phyloP scores from a whole-genome alignment of 257 asterid genomes.

The Buddleja alternifolia region DNA sequence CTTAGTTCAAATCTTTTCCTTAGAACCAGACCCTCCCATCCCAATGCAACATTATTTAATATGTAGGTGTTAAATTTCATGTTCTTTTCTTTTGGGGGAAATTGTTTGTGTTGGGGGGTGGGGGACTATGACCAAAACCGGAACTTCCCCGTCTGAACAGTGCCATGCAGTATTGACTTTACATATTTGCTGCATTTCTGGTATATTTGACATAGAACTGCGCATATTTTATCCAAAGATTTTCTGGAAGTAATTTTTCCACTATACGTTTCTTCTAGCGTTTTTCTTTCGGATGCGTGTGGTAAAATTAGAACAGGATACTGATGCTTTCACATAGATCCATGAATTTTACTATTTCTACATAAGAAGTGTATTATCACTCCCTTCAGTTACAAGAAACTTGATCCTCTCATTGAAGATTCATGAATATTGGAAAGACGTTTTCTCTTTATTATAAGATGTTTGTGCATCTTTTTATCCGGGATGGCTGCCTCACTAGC shows the following conservation, averaged over 20 bases:
- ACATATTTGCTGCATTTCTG: neutral
- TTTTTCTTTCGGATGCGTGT: no score
- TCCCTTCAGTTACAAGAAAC: neutral
- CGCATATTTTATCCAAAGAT: neutral
- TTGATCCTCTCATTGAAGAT: constrained; percentile 17
- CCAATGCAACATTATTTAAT: no score
- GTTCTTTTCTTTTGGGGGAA: no score
- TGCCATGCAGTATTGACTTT: constrained; percentile 1
- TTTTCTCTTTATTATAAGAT: constrained; percentile 14
- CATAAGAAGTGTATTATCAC: constrained; percentile 10
- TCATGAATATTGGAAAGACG: constrained; percentile 18
- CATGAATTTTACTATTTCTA: neutral
- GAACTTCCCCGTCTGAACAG: no score
- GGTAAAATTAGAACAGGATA: neutral
- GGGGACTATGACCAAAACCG: no score
- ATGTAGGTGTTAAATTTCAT: no score
- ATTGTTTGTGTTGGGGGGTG: no score
- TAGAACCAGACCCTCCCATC: no score
- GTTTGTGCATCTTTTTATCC: constrained; percentile 23
- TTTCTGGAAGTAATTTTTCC: neutral
- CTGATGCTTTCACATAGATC: neutral
- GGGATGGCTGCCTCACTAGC: constrained; percentile 55
- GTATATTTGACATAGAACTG: neutral
- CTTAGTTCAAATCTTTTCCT: no score
- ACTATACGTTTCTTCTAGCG: neutral